phyloP scores from a whole-genome alignment of 2,329 filamentous ascomycete species.

The Zelopaecilomyces penicillatus region DNA sequence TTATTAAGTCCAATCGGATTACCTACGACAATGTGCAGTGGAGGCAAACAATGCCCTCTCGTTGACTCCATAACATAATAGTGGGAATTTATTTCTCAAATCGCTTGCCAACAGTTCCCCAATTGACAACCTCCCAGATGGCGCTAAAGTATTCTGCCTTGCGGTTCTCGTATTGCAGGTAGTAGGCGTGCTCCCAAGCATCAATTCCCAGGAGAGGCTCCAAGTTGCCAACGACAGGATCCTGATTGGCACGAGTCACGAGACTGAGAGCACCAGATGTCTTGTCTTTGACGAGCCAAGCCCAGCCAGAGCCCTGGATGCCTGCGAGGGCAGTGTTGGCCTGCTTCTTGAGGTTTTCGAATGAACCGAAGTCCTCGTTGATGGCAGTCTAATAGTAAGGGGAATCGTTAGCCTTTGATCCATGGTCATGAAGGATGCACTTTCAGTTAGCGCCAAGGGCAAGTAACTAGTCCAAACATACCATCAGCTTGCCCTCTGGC shows the following conservation, averaged over 20 bases:
- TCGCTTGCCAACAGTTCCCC: slow-evolving; percentile 78
- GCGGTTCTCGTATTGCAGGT: slow-evolving; percentile 92
- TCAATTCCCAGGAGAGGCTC: slow-evolving; percentile 81
- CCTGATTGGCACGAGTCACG: slow-evolving; percentile 75
- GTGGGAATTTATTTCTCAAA: slow-evolving; percentile 42
- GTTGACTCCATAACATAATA: no score
- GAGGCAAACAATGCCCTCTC: not conserved
- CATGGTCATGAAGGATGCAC: not conserved
- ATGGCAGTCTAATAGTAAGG: slow-evolving; percentile 43
- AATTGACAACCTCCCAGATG: slow-evolving; percentile 94
- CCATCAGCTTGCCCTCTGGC: slow-evolving; percentile 52
- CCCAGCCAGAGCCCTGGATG: slow-evolving; percentile 84
- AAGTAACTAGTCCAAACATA: slow-evolving; percentile 31
- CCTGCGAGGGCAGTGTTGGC: slow-evolving; percentile 62
- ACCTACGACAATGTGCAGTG: not conserved
- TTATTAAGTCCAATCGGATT: not conserved
- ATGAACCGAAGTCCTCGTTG: slow-evolving; percentile 57
- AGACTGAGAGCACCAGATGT: slow-evolving; percentile 52
- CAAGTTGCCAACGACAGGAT: slow-evolving; percentile 77
- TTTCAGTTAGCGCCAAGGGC: slow-evolving; percentile 25
- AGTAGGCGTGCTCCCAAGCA: slow-evolving; percentile 95
- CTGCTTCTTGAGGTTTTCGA: slow-evolving; percentile 55
- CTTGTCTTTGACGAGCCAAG: slow-evolving; percentile 73
- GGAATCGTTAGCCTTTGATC: not conserved
- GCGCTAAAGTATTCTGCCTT: slow-evolving; percentile 93